phyloP scores from a whole-genome alignment of 1,284 basidiomycete species.

The Rhodotorula sp. region DNA sequence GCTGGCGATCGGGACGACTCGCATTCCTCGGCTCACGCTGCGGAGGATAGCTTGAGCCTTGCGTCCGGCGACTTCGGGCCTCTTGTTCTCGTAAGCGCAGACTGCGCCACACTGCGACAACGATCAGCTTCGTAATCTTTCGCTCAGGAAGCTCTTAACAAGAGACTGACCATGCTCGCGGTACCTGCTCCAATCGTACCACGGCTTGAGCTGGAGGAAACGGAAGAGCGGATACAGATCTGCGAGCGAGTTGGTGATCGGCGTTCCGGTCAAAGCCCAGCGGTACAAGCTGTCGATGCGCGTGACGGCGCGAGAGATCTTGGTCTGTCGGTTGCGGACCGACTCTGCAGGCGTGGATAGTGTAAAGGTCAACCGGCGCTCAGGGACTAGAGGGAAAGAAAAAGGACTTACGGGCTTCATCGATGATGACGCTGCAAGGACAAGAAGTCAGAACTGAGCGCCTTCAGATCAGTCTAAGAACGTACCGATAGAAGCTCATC shows the following conservation, averaged over 20 bases:
- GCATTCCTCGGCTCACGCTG: slow-evolving; percentile 48
- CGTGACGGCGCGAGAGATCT: slow-evolving; percentile 27
- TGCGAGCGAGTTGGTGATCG: slow-evolving; percentile 58
- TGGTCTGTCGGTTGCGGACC: slow-evolving; percentile 32
- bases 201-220: slow-evolving; percentile 53
- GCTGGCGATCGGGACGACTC: not conserved
- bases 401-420: slow-evolving; percentile 48
- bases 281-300: slow-evolving; percentile 35
- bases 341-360: slow-evolving; percentile 17
- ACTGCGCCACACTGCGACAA: slow-evolving; percentile 42
- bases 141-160: too few species aligned
- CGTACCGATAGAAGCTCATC: slow-evolving; percentile 48
- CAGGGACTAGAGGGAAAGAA: not conserved
- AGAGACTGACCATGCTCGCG: not conserved
- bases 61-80: slow-evolving; percentile 56
- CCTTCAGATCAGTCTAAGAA: not conserved
- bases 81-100: slow-evolving; percentile 54
- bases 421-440: slow-evolving; percentile 48
- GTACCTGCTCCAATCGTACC: slow-evolving; percentile 10
- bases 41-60: slow-evolving; percentile 56
- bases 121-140: not conserved
- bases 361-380: not conserved
- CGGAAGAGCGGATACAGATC: slow-evolving; percentile 59
- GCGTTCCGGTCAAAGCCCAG: slow-evolving; percentile 51
- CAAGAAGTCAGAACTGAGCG: not conserved